phyloP scores from a whole-genome alignment of 2,329 filamentous ascomycete species.

The Dactylellina sp. region DNA sequence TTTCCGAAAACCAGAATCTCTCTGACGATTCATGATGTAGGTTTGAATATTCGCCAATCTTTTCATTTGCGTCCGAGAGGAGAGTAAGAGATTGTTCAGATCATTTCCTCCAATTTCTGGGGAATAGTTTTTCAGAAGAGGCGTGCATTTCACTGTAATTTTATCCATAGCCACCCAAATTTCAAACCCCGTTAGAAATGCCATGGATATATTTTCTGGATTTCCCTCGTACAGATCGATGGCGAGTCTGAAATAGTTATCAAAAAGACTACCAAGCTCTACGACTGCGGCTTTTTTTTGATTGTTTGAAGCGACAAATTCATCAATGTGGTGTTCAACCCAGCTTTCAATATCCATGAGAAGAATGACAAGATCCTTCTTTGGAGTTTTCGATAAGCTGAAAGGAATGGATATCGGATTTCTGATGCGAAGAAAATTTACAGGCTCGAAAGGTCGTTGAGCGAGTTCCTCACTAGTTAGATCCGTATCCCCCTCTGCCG shows the following conservation, averaged over 20 bases:
- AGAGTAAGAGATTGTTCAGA: constrained; percentile 67
- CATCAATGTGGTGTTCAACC: constrained; percentile 64
- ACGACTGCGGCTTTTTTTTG: constrained; percentile 29
- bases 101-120: constrained; percentile 65
- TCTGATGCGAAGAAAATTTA: constrained; percentile 35
- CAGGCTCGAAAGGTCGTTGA: constrained; percentile 32
- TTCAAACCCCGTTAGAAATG: constrained; percentile 70
- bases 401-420: constrained; percentile 5
- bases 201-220: constrained; percentile 68
- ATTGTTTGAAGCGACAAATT: constrained; percentile 64
- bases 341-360: constrained; percentile 67
- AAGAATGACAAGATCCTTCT: constrained; percentile 58
- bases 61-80: constrained; percentile 65
- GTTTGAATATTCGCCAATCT: constrained; percentile 66
- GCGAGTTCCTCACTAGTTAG: constrained; percentile 39
- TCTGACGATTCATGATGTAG: constrained; percentile 65
- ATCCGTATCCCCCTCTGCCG: constrained; percentile 11
- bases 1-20: constrained; percentile 44
- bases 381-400: constrained; percentile 23
- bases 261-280: constrained; percentile 61
- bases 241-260: constrained; percentile 62
- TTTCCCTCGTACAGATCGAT: constrained; percentile 62
- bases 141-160: constrained; percentile 63
- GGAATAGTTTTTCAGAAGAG: constrained; percentile 67
- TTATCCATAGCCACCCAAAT: constrained; percentile 72